Evolutionary conservation across 306 rosid species (phyloP).

Genomic region (Echinosophora koreensis): DNA sequence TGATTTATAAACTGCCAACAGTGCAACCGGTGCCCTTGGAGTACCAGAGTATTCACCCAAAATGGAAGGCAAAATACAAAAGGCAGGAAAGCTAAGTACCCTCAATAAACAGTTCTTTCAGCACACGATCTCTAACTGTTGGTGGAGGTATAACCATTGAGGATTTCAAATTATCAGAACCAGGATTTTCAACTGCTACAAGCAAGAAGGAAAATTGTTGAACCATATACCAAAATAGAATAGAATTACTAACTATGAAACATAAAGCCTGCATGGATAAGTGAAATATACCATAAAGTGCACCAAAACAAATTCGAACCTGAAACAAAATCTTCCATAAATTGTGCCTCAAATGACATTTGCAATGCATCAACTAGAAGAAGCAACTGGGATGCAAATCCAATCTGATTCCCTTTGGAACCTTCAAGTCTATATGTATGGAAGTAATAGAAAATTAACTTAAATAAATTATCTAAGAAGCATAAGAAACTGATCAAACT

Average conservation of each 20-base stretch:
- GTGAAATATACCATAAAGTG: slow-evolving; percentile 17
- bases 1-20: slow-evolving; percentile 27
- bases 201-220: slow-evolving; percentile 42
- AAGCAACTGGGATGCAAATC: slow-evolving; percentile 84
- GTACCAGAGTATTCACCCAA: slow-evolving; percentile 18
- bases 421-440: slow-evolving; percentile 65
- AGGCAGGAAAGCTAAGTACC: slow-evolving; percentile 58
- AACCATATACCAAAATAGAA: slow-evolving; percentile 31
- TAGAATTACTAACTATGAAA: slow-evolving; percentile 43
- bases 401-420: slow-evolving; percentile 71
- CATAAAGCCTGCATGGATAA: slow-evolving; percentile 44
- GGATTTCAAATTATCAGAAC: slow-evolving; percentile 73
- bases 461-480: slow-evolving; percentile 19
- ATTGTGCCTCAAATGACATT: slow-evolving; percentile 87
- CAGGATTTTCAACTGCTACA: slow-evolving; percentile 81
- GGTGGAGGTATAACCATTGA: slow-evolving; percentile 88
- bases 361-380: slow-evolving; percentile 78
- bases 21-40: background rate
- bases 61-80: slow-evolving; percentile 45
- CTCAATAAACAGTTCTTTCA: slow-evolving; percentile 90
- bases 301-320: slow-evolving; percentile 59
- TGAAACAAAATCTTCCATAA: slow-evolving; percentile 97
- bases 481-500: slow-evolving; percentile 33
- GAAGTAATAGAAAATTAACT: slow-evolving; percentile 8
- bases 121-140: slow-evolving; percentile 83